Conservation (phyloP, 1,139 yeast species). For the Candida neerlandica region DNA sequence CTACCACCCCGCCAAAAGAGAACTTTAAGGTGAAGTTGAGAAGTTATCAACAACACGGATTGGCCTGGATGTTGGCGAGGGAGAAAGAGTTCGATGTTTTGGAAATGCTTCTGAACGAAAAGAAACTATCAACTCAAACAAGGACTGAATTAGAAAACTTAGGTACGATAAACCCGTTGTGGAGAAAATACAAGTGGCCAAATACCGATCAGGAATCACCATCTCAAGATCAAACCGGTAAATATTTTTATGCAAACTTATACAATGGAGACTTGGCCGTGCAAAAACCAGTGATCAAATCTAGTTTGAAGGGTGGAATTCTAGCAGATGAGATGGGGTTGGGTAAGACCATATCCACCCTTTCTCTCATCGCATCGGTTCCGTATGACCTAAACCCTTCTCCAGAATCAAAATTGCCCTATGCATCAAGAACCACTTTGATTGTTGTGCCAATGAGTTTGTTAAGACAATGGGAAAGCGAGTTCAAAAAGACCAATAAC, state of each 20-base stretch:
- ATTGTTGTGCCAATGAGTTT: constrained; percentile 91
- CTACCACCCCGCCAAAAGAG: constrained; percentile 55
- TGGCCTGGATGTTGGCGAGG: constrained; percentile 78
- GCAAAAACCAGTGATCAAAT: constrained; percentile 62
- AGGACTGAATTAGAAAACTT: constrained; percentile 26
- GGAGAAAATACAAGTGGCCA: constrained; percentile 81
- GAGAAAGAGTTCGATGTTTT: constrained; percentile 55
- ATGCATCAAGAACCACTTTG: constrained; percentile 74
- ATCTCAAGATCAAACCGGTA: constrained; percentile 15
- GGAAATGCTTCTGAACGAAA: constrained; percentile 31
- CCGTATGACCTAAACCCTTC: constrained; percentile 45
- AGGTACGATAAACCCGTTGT: constrained; percentile 77
- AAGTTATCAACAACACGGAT: constrained; percentile 76
- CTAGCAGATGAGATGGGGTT: constrained; percentile 98
- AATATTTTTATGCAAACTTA: constrained; percentile 72
- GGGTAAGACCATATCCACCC: constrained; percentile 87
- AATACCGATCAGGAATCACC: constrained; percentile 26
- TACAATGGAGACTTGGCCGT: constrained; percentile 81
- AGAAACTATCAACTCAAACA: constrained; percentile 33
- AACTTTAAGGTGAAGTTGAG: constrained; percentile 62
- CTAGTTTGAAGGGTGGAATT: constrained; percentile 76
- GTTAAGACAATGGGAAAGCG: constrained; percentile 87
- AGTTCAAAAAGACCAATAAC: constrained; percentile 62
- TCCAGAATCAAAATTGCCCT: constrained; percentile 27
- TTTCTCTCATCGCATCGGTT: constrained; percentile 69